These are phyloP conservation scores for Trichoderma sp. DNA, from an alignment of 2,329 filamentous ascomycete genomes.

Conservation along the genomic window DNA sequence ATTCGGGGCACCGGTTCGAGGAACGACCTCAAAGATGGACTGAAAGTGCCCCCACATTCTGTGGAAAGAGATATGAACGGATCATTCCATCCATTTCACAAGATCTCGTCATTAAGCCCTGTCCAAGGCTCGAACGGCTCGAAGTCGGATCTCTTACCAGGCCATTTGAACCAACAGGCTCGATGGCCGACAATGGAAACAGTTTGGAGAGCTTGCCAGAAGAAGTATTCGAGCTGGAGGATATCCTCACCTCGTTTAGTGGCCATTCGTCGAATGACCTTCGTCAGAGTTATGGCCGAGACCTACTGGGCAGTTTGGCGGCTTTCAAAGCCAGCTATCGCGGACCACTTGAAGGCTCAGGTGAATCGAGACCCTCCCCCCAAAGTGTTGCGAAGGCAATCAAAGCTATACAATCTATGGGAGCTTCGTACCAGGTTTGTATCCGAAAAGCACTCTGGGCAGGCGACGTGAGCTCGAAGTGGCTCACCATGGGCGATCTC, in stretches of 20 bases:
- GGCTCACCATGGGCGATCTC: constrained; percentile 37
- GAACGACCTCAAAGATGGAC: too few species aligned
- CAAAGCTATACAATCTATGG: too few species aligned
- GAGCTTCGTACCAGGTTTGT: background rate
- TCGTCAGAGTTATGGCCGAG: constrained; percentile 31
- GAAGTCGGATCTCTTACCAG: too few species aligned
- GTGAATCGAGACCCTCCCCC: too few species aligned
- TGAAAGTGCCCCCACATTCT: too few species aligned
- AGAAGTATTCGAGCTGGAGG: background rate
- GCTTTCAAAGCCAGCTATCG: background rate
- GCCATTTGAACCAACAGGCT: background rate
- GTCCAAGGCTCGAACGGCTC: background rate
- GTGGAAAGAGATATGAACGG: too few species aligned
- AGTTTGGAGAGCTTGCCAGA: background rate
- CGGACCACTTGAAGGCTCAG: too few species aligned
- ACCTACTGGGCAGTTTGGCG: constrained; percentile 28
- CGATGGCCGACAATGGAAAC: background rate
- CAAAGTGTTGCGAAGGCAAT: too few species aligned
- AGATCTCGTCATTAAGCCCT: constrained; percentile 1
- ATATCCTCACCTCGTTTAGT: constrained; percentile 24
- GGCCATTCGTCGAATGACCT: constrained; percentile 4
- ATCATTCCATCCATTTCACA: constrained; percentile 9
- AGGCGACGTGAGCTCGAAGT: background rate
- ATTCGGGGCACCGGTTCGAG: too few species aligned
- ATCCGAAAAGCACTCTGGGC: background rate